Conservation (phyloP, 2,329 filamentous ascomycete species). For the Penicillium sp. region DNA sequence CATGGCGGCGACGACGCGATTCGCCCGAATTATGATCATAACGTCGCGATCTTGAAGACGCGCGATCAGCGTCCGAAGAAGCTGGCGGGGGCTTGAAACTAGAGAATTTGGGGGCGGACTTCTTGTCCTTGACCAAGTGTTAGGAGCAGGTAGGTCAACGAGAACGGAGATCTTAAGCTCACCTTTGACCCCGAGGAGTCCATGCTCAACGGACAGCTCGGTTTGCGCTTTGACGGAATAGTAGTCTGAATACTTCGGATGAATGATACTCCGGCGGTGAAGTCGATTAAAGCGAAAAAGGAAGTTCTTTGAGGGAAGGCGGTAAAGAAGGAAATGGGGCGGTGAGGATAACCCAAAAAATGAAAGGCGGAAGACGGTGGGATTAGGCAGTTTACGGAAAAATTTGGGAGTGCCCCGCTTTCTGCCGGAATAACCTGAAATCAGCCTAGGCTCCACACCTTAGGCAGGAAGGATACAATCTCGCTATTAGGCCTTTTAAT, state of each 20-base stretch:
- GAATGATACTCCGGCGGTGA: constrained; percentile 21
- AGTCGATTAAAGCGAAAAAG: too few species aligned
- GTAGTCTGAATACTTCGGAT: constrained; percentile 8
- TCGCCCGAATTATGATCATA: constrained; percentile 11
- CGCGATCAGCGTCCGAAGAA: constrained; percentile 24
- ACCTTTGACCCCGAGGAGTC: constrained; percentile 39
- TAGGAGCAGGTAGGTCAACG: neutral
- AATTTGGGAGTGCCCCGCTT: too few species aligned
- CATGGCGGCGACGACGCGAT: constrained; percentile 18
- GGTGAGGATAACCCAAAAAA: neutral
- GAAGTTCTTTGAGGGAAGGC: neutral
- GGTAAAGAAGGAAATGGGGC: constrained; percentile 1
- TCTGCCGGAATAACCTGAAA: too few species aligned
- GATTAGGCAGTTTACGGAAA: too few species aligned
- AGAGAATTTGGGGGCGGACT: constrained; percentile 67
- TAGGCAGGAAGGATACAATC: too few species aligned
- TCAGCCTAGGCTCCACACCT: too few species aligned
- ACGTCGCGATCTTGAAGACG: constrained; percentile 17
- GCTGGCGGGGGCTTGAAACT: constrained; percentile 65
- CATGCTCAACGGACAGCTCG: constrained; percentile 33
- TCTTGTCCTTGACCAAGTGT: constrained; percentile 33
- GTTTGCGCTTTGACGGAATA: neutral
- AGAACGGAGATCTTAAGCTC: constrained; percentile 11
- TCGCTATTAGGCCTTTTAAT: too few species aligned
- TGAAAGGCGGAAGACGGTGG: too few species aligned